Evolutionary conservation across 495 filamentous ascomycete genomes (phyloP), one percentile per base, ranked within the genome.

Genomic region (Xylaria palmicola): DNA sequence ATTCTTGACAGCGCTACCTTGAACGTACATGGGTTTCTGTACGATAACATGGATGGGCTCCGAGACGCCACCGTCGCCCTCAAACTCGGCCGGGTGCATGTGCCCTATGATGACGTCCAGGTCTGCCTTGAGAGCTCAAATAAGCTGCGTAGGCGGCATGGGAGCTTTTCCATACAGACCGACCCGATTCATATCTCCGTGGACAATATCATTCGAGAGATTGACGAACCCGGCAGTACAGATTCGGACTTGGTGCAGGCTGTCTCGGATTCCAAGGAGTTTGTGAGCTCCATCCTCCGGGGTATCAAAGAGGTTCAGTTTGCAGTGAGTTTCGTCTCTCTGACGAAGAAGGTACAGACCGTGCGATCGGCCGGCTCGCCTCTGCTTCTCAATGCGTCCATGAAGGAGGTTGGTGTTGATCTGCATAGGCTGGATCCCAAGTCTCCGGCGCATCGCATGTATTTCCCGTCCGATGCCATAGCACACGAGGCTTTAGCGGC

Each of bases 301-400:
- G 94, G 94, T 37, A 90, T 99, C 44, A 93, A 96, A 70, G 94
- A 98, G 72, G 87, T 99, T 15, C 94, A 98, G 75, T 90, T 98
- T 67, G 94, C 94, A 6, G 81, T 97, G 72, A 95, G 94, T 74
- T 96, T 93, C 73, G 84, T 97, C 66, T 87, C 93, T 10, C 74
- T 98, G 60, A 91, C 92, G 22, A 92, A 89, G 69, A 85, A 84
- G 62, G 80, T 98, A 29, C 79, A 85, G 27, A 77, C 84, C 10
- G 74, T 90, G 47, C 85, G 87, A 62, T 76, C 86, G 24, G 78
- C 81, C n/a, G 88, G 85, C 17, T 76, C 80, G 20, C 86, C 90
- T 2, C 75, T 97, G 2, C 88, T 88, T 50, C 74, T 98, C 56
- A 96, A 93, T 63, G 83, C 92, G 13, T 90, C 93, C 1, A 96